These are phyloP conservation scores for Entomortierella chlamydospora DNA, from an alignment of 192 early-diverging fungal genomes.

Conservation along the genomic window DNA sequence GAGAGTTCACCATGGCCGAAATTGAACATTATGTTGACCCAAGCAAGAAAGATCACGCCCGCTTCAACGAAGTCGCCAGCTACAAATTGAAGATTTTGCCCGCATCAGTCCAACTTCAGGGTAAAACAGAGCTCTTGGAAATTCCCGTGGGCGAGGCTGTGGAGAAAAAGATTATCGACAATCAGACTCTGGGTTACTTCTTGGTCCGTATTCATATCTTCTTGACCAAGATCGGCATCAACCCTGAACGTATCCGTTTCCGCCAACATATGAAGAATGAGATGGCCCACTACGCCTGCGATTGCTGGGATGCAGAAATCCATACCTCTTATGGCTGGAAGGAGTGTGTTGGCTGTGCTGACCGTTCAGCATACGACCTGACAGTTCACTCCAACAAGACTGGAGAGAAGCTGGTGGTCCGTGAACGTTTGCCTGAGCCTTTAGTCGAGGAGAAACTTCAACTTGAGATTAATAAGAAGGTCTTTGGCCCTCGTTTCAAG, in stretches of 20 bases:
- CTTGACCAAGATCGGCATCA: slow-evolving; percentile 90
- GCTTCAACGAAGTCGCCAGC: slow-evolving; percentile 88
- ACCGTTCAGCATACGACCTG: slow-evolving; percentile 98
- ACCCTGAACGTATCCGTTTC: slow-evolving; percentile 88
- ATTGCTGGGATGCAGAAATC: slow-evolving; percentile 99
- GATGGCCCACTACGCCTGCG: slow-evolving; percentile 99
- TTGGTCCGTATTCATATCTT: slow-evolving; percentile 94
- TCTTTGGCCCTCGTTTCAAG: slow-evolving; percentile 94
- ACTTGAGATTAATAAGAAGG: slow-evolving; percentile 93
- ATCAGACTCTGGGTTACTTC: slow-evolving; percentile 99
- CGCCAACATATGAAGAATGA: slow-evolving; percentile 99
- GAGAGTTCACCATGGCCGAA: slow-evolving; percentile 99
- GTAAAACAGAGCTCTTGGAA: slow-evolving; percentile 72
- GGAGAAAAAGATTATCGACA: slow-evolving; percentile 87
- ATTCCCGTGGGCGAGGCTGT: slow-evolving; percentile 96
- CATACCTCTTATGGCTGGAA: slow-evolving; percentile 95
- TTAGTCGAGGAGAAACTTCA: slow-evolving; percentile 77
- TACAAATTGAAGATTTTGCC: slow-evolving; percentile 84
- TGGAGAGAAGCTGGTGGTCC: slow-evolving; percentile 94
- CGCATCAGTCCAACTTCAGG: slow-evolving; percentile 79
- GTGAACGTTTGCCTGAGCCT: slow-evolving; percentile 88
- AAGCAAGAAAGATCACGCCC: slow-evolving; percentile 88
- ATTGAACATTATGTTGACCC: slow-evolving; percentile 99
- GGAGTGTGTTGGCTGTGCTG: slow-evolving; percentile 99
- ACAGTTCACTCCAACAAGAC: slow-evolving; percentile 90